Evolutionary conservation across 495 filamentous ascomycete species (phyloP), one percentile per base, ranked within the genome.

Genomic region (Glarea lozoyensis): DNA sequence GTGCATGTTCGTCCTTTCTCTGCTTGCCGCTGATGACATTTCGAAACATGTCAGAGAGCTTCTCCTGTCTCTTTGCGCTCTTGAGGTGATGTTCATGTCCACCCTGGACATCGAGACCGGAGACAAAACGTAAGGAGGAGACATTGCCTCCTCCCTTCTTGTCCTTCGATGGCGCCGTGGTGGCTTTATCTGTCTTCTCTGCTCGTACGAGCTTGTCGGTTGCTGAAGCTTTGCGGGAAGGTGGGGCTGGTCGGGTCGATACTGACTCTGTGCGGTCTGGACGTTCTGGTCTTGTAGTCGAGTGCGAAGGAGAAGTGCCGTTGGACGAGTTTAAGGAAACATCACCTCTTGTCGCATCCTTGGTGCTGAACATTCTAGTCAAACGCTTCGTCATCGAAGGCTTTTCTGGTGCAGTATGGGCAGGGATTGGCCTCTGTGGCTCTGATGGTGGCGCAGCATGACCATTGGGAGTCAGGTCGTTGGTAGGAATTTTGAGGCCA

Each of bases 1-100:
- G 66, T 5, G 73, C 65, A 19, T 76, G 69, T 40, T 86, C 79
- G 31, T 86, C 82, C 55, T 76, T 78, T 54, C 79, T 82, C 59
- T 83, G 84, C 17, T 66, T 71, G 19, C 67, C 70, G 37, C 81
- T 84, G 10, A 97, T 67, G 58, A 95, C 75, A 48, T 84, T 78
- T 46, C 88, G 82, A 50, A 94, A 76, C 69, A 98, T 81, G 56
- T 89, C 86, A n/a, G 84, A 81, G 43, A 98, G 68, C 59, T 95
- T 98, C 65, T 98, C 90, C 61, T 98, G 90, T 36, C 92, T 76
- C 58, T 87, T 86, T 38, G 82, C 79, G 46, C 81, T 84, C 57
- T 86, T 90, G 13, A 98, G 76, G 50, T 86, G 73, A 58, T 98
- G 92, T 45, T 84, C 79, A 55, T 98, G 92, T 7, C 77, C 73